Conservation (phyloP, 202 grass and related monocot species). For the Saccharum hybrid region DNA sequence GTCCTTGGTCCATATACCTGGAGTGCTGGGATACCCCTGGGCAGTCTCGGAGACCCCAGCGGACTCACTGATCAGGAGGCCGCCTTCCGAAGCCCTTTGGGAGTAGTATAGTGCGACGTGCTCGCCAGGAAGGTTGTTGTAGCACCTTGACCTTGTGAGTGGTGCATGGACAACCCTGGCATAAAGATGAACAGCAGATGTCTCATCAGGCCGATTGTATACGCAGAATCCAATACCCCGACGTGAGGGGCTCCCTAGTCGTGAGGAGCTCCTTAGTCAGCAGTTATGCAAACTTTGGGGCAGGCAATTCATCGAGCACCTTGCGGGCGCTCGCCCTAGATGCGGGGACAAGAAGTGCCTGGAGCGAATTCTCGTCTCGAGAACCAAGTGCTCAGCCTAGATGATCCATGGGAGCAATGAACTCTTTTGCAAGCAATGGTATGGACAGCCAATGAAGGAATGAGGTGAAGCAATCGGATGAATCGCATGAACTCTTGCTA, state of each 20-base stretch:
- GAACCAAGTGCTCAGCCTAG: background rate
- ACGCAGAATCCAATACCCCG: background rate
- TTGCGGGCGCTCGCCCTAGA: background rate
- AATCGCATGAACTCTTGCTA: too few species aligned
- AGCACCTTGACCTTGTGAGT: constrained; percentile 57
- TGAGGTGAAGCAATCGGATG: background rate
- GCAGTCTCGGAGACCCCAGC: constrained; percentile 54
- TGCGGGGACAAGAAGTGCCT: background rate
- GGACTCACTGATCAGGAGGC: constrained; percentile 53
- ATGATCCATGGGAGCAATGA: background rate
- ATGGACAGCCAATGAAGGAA: background rate
- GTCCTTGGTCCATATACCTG: constrained; percentile 55
- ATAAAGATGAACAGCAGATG: background rate
- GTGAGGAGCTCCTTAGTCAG: background rate
- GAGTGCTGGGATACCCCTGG: constrained; percentile 53
- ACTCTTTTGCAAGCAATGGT: background rate
- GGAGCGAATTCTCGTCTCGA: background rate
- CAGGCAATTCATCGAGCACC: constrained; percentile 43
- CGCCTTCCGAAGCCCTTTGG: constrained; percentile 51
- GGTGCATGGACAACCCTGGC: constrained; percentile 56
- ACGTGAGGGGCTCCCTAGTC: background rate
- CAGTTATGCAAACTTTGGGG: background rate
- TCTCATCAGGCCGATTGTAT: background rate
- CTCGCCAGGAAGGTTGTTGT: constrained; percentile 41
- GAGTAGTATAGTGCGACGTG: constrained; percentile 54